Percentiles rank a stretch among this genome's conserved stretches.
Evolutionary conservation across 116 monocot genomes (phyloP).

Genomic region (Dioscorea cayenensis): DNA sequence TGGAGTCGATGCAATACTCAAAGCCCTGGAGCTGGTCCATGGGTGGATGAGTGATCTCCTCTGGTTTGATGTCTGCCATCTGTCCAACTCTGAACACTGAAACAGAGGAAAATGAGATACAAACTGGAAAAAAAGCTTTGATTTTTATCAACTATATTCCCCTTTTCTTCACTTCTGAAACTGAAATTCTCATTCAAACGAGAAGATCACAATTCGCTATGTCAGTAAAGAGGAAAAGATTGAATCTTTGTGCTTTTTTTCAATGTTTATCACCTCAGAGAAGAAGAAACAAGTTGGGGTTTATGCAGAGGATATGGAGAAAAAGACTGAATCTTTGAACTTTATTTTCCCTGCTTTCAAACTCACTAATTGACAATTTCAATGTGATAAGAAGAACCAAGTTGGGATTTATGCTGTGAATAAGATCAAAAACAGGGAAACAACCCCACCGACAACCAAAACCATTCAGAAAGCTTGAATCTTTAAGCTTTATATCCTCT

Average conservation of each 20-base stretch:
- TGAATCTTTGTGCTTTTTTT: too few species aligned
- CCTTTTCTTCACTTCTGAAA: background rate
- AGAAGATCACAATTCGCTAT: background rate
- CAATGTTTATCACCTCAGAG: too few species aligned
- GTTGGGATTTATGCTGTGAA: background rate
- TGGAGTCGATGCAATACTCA: constrained; percentile 93
- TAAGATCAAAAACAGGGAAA: background rate
- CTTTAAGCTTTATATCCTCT: background rate
- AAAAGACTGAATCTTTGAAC: background rate
- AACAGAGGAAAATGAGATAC: background rate
- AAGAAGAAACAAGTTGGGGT: too few species aligned
- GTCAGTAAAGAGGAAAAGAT: too few species aligned
- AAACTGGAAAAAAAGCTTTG: background rate
- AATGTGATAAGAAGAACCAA: background rate
- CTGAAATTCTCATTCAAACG: background rate
- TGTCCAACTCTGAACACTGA: background rate
- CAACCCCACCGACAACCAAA: background rate
- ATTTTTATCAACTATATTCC: background rate
- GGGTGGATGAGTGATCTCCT: constrained; percentile 72
- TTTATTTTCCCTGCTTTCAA: background rate
- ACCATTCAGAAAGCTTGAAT: background rate
- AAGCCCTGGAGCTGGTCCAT: constrained; percentile 90
- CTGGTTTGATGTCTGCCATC: constrained; percentile 69
- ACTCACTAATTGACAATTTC: background rate
- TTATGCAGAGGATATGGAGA: too few species aligned